These are phyloP conservation scores for Cryptosporidium sp. DNA, from an alignment of 169 alveolate genomes.

Conservation along the genomic window DNA sequence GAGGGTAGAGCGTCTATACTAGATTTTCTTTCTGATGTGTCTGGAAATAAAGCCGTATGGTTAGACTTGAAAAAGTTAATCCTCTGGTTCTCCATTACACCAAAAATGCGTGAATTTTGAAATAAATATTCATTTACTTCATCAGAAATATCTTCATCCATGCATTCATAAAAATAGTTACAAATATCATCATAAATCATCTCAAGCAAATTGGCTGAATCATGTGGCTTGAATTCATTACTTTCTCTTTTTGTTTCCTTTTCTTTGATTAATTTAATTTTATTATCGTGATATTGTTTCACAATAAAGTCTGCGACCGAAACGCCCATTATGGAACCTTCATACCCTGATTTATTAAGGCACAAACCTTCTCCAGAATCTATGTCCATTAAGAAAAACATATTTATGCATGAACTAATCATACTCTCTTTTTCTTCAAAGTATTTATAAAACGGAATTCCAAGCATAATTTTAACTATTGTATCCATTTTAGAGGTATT, in stretches of 20 bases:
- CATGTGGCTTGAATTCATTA: slow-evolving; percentile 18
- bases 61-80: background rate
- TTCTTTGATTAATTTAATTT: background rate
- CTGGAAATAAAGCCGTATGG: slow-evolving; percentile 31
- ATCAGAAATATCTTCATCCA: slow-evolving; percentile 32
- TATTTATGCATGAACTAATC: slow-evolving; percentile 34
- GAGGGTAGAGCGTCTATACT: slow-evolving; percentile 56
- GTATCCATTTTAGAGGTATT: slow-evolving; percentile 46
- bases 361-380: slow-evolving; percentile 34
- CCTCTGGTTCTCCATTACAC: slow-evolving; percentile 16
- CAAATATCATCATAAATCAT: slow-evolving; percentile 49
- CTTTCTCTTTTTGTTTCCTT: background rate
- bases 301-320: slow-evolving; percentile 35
- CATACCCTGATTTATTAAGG: slow-evolving; percentile 8
- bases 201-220: slow-evolving; percentile 42
- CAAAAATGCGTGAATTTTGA: slow-evolving; percentile 17
- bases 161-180: slow-evolving; percentile 58
- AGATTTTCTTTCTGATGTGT: slow-evolving; percentile 30
- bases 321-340: slow-evolving; percentile 36
- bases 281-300: slow-evolving; percentile 19
- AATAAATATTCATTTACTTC: slow-evolving; percentile 41
- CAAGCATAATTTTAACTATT: slow-evolving; percentile 33
- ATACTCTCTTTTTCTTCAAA: slow-evolving; percentile 55
- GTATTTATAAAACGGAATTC: slow-evolving; percentile 59
- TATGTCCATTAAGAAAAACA: slow-evolving; percentile 21